Evolutionary conservation across 2,329 filamentous ascomycete genomes (phyloP), one percentile per base, ranked within the genome.

Genomic region (Plectosphaerella cucumerina): DNA sequence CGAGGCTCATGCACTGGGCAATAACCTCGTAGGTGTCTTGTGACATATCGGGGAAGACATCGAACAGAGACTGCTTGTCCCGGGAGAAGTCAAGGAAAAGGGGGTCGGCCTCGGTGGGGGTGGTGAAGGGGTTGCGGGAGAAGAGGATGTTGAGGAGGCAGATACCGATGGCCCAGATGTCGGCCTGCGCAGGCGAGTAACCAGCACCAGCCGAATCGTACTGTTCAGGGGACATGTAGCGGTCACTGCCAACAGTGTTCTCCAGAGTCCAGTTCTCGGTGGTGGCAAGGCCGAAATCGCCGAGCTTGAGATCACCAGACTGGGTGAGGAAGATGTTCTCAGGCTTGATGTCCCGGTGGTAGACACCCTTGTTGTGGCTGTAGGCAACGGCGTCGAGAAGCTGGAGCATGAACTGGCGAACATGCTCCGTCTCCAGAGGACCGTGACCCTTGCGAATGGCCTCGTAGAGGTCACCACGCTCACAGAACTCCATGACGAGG

Each of bases 151-250:
- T 99, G 64, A 99, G 81, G 58, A 99, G 76, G 69, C 94, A 97
- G 70, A 99, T 93, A 56, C 94, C 94, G 65, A 99, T 89, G 51
- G 94, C 91, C 94, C 94, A 99, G 60, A 97, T 85, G 68, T 99
- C 94, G 48, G 94, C 94, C 72, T 94, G 85, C 44, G 90, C 89
- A 44, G 94, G 92, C 50, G 90, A 93, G 73, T 99, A 99, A 53
- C 94, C 94, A 56, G 82, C 84, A 56, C 86, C 86, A 59, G 86
- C 84, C 49, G 92, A 91, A 67, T 97, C 93, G 63, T 94, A 97
- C 70, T 99, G 94, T 72, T 99, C 94, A 5, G 94, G 94, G 50
- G 94, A 92, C 94, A 99, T 99, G 75, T 99, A 99, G 50, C 94
- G 90, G 67, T 99, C 94, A 67, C 94, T 97, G 58, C 94, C 94